Evolutionary conservation across 805 yeast genomes (phyloP), one percentile per base, ranked within the genome.

Genomic region (Sugiyamaella chiloensis): DNA sequence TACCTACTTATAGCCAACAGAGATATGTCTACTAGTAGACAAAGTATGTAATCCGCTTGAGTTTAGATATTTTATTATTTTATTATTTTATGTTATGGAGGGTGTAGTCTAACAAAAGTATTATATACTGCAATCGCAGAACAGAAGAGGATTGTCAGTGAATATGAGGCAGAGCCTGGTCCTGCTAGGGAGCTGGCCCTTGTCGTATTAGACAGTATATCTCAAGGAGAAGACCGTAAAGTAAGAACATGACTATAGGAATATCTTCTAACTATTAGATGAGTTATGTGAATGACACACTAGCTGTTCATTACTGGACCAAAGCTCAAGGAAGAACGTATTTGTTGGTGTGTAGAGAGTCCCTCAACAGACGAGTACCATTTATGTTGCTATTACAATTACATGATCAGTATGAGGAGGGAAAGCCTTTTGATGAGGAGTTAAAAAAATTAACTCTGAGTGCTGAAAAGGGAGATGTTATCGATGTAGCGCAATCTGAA

Each of bases 401-500:
- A 47, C 53, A 59, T 42, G 35, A 44, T 21, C 29, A 21, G 20
- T 54, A 56, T 34, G 27, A 34, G 14, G 26, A 37, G 31, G 45
- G 42, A 19, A 23, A 24, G 16, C 29, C 23, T 7, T 26, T 19
- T 17, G 26, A 34, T 14, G 26, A 11, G 42, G 16, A 9, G 39
- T 16, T 14, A 8, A 32, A 24, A n/a, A 17, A 35, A 26, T 21
- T 27, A 26, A 20, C 9, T 17, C 30, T 27, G n/a, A 20, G 48
- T 23, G 47, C 59, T 12, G 53, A 52, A 29, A 23, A 41, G 23
- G 52, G 54, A 30, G 56, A 53, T 42, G 39, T 52, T 24, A 41
- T 60, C 8, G 53, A 47, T 8, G 48, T 55, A 24, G 69, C 69
- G 6, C 59, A 61, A 44, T 43, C 53, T 48, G 89, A 85, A 51